phyloP scores from a whole-genome alignment of 345 rosid species.

The Schrenkiella parvula region DNA sequence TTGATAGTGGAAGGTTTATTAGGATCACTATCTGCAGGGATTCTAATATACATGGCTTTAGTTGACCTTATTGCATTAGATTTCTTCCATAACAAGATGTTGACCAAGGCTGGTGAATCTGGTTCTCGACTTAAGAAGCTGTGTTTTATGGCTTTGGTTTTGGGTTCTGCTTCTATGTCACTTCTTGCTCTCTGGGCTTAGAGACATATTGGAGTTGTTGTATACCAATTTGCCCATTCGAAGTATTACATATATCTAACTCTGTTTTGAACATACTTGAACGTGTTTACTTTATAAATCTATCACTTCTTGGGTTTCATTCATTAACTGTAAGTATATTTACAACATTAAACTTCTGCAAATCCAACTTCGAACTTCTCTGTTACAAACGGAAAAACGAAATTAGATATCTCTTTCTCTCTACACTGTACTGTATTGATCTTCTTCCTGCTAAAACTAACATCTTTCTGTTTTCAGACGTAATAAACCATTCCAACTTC shows the following conservation, averaged over 20 bases:
- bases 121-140: conserved; percentile 69
- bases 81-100: conserved; percentile 89
- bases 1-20: conserved; percentile 83
- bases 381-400: neutral
- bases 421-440: neutral
- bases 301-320: conserved; percentile 4
- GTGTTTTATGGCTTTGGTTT: conserved; percentile 57
- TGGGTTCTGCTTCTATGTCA: conserved; percentile 87
- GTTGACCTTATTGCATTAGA: conserved; percentile 88
- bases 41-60: conserved; percentile 89
- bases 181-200: conserved; percentile 94
- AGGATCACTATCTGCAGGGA: conserved; percentile 82
- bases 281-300: neutral
- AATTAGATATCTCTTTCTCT: conserved; percentile 1
- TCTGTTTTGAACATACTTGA: neutral
- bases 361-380: neutral
- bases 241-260: neutral
- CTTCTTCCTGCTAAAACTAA: neutral
- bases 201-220: neutral
- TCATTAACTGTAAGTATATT: conserved; percentile 9
- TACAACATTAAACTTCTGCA: conserved; percentile 19
- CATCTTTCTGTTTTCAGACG: conserved; percentile 31
- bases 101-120: conserved; percentile 21
- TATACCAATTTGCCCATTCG: neutral
- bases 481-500: conserved; percentile 79